phyloP scores from a whole-genome alignment of 75 land plant genomes.

The Isoetes taiwanensis region DNA sequence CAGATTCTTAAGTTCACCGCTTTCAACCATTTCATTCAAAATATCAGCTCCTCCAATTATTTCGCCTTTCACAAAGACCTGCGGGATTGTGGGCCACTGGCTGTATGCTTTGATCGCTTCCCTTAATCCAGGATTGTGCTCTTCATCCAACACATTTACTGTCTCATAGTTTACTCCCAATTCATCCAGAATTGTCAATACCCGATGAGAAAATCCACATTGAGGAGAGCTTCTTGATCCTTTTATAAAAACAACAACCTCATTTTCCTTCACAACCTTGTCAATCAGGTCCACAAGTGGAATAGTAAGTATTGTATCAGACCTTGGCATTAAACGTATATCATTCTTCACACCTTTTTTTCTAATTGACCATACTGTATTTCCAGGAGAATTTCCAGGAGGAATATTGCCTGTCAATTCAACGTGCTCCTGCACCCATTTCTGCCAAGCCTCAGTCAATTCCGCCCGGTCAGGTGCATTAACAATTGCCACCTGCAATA shows the following conservation, averaged over 20 bases:
- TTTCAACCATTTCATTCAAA: conserved; percentile 61
- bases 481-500: conserved; percentile 42
- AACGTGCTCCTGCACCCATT: conserved; percentile 96
- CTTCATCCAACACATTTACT: conserved; percentile 84
- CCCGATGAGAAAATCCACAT: conserved; percentile 93
- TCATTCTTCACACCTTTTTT: conserved; percentile 46
- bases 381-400: conserved; percentile 72
- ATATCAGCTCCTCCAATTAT: conserved; percentile 96
- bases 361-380: conserved; percentile 56
- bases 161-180: conserved; percentile 74
- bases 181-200: conserved; percentile 65
- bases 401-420: conserved; percentile 57
- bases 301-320: conserved; percentile 50
- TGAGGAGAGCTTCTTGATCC: conserved; percentile 88
- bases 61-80: conserved; percentile 81
- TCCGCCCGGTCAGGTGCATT: conserved; percentile 55
- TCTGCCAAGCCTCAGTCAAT: conserved; percentile 71
- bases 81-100: conserved; percentile 96
- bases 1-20: conserved; percentile 58
- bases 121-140: conserved; percentile 70
- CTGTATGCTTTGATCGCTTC: conserved; percentile 73
- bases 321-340: conserved; percentile 72
- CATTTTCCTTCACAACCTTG: conserved; percentile 62
- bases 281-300: conserved; percentile 73
- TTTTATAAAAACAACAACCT: conserved; percentile 89